These are phyloP conservation scores for Terana coerulea DNA, from an alignment of 768 basidiomycete genomes.

Conservation along the genomic window DNA sequence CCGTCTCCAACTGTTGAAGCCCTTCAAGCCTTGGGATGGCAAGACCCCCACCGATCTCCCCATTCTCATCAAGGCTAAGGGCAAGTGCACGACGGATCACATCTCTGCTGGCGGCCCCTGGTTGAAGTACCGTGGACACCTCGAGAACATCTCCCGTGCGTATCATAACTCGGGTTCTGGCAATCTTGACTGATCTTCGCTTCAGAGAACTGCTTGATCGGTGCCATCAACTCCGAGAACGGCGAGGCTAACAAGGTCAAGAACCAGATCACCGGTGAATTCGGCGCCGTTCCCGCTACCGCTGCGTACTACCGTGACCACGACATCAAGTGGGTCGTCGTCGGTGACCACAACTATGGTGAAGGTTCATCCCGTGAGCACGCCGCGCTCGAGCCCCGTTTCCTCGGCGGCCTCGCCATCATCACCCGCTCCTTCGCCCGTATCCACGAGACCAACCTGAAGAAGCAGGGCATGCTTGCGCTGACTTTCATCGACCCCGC, in stretches of 20 bases:
- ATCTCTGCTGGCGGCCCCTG: conserved; percentile 98
- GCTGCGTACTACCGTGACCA: conserved; percentile 86
- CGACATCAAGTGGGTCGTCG: conserved; percentile 94
- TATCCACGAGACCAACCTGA: conserved; percentile 97
- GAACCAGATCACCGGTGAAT: conserved; percentile 87
- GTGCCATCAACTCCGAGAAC: conserved; percentile 94
- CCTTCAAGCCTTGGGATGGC: conserved; percentile 92
- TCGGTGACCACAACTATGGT: conserved; percentile 95
- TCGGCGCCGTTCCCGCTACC: conserved; percentile 78
- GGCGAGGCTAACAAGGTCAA: conserved; percentile 94
- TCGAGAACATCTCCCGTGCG: conserved; percentile 94
- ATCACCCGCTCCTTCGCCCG: conserved; percentile 96
- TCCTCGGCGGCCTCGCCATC: conserved; percentile 92
- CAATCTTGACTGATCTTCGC: not conserved
- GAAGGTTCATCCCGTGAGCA: conserved; percentile 98
- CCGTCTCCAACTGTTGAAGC: conserved; percentile 85
- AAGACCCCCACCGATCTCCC: conserved; percentile 88
- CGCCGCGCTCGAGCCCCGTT: conserved; percentile 94
- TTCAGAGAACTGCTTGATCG: conserved; percentile 95
- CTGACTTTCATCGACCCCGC: conserved; percentile 88
- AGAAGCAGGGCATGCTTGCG: conserved; percentile 99
- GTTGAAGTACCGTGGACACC: conserved; percentile 99
- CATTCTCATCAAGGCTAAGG: conserved; percentile 95
- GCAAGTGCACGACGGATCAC: conserved; percentile 99
- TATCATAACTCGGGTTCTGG: conserved; percentile 11